Evolutionary conservation across 2,329 filamentous ascomycete species (phyloP).

Genomic region (Corynespora cassiicola): DNA sequence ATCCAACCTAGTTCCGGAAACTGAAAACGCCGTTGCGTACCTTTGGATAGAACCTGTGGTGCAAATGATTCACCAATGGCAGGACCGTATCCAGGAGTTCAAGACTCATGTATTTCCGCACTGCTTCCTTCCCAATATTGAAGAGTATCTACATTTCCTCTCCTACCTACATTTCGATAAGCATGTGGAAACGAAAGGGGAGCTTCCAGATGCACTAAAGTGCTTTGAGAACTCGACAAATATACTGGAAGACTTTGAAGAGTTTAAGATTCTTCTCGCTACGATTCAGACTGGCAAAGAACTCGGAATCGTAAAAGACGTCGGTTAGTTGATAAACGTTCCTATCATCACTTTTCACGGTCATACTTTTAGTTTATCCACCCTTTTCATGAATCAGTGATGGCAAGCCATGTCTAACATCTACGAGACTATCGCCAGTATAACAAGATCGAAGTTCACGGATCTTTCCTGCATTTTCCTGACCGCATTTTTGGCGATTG

Average conservation of each 20-base stretch:
- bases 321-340: constrained; percentile 29
- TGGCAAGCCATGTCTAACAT: constrained; percentile 1
- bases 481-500: constrained; percentile 50
- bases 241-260: constrained; percentile 24
- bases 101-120: constrained; percentile 56
- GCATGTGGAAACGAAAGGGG: constrained; percentile 29
- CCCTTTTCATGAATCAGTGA: no score
- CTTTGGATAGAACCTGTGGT: constrained; percentile 49
- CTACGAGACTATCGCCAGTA: constrained; percentile 29
- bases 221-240: constrained; percentile 10
- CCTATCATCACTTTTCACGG: neutral
- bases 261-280: constrained; percentile 45
- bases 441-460: constrained; percentile 30
- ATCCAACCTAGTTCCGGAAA: constrained; percentile 11
- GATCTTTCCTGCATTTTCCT: constrained; percentile 59
- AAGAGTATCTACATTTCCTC: constrained; percentile 50
- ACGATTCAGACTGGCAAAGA: constrained; percentile 55
- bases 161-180: constrained; percentile 42
- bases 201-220: constrained; percentile 20
- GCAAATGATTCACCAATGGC: constrained; percentile 36
- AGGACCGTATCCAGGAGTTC: constrained; percentile 47
- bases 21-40: constrained; percentile 17
- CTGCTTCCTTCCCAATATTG: constrained; percentile 50
- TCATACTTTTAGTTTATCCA: no score
- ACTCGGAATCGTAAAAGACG: constrained; percentile 51